phyloP scores from a whole-genome alignment of 179 eudicot genomes.

The Pouteria campechiana region DNA sequence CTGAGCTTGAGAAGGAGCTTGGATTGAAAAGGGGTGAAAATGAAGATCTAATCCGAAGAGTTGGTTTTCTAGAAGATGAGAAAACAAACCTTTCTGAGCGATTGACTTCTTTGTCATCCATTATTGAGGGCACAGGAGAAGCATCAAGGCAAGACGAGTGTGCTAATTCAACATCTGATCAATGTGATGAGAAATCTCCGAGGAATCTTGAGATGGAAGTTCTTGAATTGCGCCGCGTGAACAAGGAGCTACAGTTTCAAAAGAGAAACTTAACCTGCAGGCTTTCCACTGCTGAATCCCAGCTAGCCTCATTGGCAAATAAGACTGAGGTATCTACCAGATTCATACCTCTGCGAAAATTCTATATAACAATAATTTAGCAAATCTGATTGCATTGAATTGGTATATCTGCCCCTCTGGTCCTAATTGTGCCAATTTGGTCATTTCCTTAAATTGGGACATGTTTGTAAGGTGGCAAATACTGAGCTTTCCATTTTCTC shows the following conservation, averaged over 20 bases:
- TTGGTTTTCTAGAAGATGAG: slow-evolving; percentile 35
- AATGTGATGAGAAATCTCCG: not conserved
- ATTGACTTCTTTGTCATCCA: slow-evolving; percentile 15
- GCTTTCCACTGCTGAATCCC: slow-evolving; percentile 55
- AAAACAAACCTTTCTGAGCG: slow-evolving; percentile 23
- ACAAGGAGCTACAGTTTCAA: slow-evolving; percentile 72
- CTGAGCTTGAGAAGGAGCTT: slow-evolving; percentile 43
- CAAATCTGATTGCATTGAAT: too few species aligned
- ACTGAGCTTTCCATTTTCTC: too few species aligned
- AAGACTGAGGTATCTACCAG: slow-evolving; percentile 59
- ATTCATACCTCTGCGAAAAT: too few species aligned
- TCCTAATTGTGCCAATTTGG: too few species aligned
- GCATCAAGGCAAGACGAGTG: slow-evolving; percentile 4
- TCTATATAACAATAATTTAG: too few species aligned
- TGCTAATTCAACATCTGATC: not conserved
- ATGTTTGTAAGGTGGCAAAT: too few species aligned
- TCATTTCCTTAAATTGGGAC: too few species aligned
- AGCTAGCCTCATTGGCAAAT: slow-evolving; percentile 24
- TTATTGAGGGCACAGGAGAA: slow-evolving; percentile 11
- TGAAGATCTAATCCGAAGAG: slow-evolving; percentile 25
- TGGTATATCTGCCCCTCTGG: too few species aligned
- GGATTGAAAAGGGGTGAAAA: slow-evolving; percentile 39
- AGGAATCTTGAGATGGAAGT: slow-evolving; percentile 51
- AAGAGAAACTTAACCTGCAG: slow-evolving; percentile 55
- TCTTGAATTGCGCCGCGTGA: slow-evolving; percentile 50